A percentile compares a stretch with the other conserved stretches of the same genome.
phyloP scores from a whole-genome alignment of 2,329 filamentous ascomycete genomes.

The Clonostachys sp. region DNA sequence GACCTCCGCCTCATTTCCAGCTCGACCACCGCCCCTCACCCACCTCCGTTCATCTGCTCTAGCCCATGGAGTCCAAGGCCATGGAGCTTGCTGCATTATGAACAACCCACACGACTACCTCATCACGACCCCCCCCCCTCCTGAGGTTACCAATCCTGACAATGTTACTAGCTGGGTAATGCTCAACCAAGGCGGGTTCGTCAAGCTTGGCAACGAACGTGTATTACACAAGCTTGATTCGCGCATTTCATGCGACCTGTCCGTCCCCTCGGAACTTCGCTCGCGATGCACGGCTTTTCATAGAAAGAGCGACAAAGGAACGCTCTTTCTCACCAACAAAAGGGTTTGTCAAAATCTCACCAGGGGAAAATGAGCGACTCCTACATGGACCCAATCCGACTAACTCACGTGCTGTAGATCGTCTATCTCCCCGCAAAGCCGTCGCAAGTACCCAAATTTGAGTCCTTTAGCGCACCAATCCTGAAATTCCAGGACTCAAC shows the following conservation, averaged over 20 bases:
- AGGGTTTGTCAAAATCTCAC: slow-evolving; percentile 51
- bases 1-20: slow-evolving; percentile 1
- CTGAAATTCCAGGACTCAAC: slow-evolving; percentile 84
- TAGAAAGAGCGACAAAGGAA: slow-evolving; percentile 69
- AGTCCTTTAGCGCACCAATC: slow-evolving; percentile 86
- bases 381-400: too few relatives aligned
- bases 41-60: slow-evolving; percentile 3
- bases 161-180: slow-evolving; percentile 76
- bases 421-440: slow-evolving; percentile 78
- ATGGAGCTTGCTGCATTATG: slow-evolving; percentile 26
- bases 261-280: slow-evolving; percentile 60
- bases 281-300: slow-evolving; percentile 60
- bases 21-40: background rate
- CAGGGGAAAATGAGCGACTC: too few relatives aligned
- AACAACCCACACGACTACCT: slow-evolving; percentile 35
- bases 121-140: slow-evolving; percentile 25
- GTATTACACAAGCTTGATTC: slow-evolving; percentile 76
- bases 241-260: slow-evolving; percentile 71
- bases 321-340: slow-evolving; percentile 79
- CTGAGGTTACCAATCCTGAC: slow-evolving; percentile 42
- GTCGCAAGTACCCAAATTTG: slow-evolving; percentile 56
- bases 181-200: slow-evolving; percentile 75
- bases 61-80: slow-evolving; percentile 16
- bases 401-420: slow-evolving; percentile 45
- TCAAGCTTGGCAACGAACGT: slow-evolving; percentile 79